A percentile compares a stretch with the other conserved stretches of the same genome.
Conservation (phyloP, 208 protist species). For the Wallacemonas sp. region DNA sequence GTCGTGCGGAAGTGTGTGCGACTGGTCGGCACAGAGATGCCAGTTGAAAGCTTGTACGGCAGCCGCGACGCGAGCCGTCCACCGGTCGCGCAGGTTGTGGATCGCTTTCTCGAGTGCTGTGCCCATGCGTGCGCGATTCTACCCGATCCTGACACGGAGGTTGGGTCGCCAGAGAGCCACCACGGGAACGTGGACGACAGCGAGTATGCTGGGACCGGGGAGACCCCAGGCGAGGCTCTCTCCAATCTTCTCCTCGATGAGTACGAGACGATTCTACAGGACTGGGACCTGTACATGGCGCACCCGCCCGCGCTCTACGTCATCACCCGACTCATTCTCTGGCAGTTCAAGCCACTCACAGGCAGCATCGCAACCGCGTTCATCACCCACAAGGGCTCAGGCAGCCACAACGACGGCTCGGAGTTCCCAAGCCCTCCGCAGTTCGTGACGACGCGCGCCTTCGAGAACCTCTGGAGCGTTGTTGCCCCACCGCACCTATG, state of each 20-base stretch:
- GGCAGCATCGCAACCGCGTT: not conserved
- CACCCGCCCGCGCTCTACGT: constrained; percentile 84
- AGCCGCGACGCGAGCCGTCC: constrained; percentile 33
- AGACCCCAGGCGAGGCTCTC: constrained; percentile 48
- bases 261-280: constrained; percentile 55
- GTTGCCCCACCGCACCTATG: constrained; percentile 79
- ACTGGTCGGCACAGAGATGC: constrained; percentile 58
- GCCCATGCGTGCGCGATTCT: constrained; percentile 42
- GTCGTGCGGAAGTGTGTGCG: constrained; percentile 65
- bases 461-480: constrained; percentile 86
- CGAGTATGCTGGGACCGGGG: not conserved
- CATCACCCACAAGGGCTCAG: not conserved
- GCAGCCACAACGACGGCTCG: no score
- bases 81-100: constrained; percentile 50
- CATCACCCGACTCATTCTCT: constrained; percentile 60
- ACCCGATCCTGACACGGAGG: not conserved
- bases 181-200: not conserved
- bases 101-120: constrained; percentile 67
- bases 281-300: constrained; percentile 84
- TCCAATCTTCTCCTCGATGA: constrained; percentile 67
- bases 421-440: constrained; percentile 36
- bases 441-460: constrained; percentile 51
- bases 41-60: constrained; percentile 58
- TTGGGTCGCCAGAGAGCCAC: constrained; percentile 10
- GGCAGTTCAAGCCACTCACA: constrained; percentile 73